phyloP scores from a whole-genome alignment of 345 rosid species.

The Cardiospermum halicacabum region DNA sequence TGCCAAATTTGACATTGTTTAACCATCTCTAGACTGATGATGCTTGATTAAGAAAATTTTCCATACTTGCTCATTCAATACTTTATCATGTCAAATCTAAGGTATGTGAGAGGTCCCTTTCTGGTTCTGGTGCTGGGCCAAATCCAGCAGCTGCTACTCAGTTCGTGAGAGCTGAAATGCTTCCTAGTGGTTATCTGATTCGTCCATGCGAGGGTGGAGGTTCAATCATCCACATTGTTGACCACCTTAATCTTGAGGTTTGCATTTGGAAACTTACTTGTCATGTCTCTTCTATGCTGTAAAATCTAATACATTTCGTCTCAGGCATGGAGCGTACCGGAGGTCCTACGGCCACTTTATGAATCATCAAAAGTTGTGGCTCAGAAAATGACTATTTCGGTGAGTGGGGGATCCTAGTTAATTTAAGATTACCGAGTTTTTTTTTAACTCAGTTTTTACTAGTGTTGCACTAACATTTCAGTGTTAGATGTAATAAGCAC shows the following conservation, averaged over 20 bases:
- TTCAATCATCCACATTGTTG: conserved; percentile 94
- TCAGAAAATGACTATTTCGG: conserved; percentile 88
- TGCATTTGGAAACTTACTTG: not conserved
- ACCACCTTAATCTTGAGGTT: conserved; percentile 96
- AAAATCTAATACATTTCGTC: conserved; percentile 3
- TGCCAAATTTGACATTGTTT: not conserved
- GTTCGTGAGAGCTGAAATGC: conserved; percentile 96
- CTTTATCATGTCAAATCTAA: conserved; percentile 17
- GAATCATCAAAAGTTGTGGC: conserved; percentile 93
- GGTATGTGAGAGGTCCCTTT: conserved; percentile 98
- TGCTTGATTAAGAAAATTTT: not conserved
- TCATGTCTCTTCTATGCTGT: not conserved
- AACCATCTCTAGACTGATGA: not conserved
- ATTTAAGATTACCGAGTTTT: not conserved
- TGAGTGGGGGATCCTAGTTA: conserved; percentile 36
- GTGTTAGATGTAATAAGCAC: not conserved
- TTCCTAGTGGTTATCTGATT: conserved; percentile 92
- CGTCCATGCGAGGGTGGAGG: conserved; percentile 99
- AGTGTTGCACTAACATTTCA: not conserved
- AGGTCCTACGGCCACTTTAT: conserved; percentile 91
- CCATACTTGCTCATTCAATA: not conserved
- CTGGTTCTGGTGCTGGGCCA: conserved; percentile 95
- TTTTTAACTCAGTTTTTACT: not conserved
- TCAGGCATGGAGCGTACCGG: conserved; percentile 99
- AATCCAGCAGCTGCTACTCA: conserved; percentile 70